Evolutionary conservation across 305 asterid species (phyloP).

Genomic region (Nicotiana rustica): DNA sequence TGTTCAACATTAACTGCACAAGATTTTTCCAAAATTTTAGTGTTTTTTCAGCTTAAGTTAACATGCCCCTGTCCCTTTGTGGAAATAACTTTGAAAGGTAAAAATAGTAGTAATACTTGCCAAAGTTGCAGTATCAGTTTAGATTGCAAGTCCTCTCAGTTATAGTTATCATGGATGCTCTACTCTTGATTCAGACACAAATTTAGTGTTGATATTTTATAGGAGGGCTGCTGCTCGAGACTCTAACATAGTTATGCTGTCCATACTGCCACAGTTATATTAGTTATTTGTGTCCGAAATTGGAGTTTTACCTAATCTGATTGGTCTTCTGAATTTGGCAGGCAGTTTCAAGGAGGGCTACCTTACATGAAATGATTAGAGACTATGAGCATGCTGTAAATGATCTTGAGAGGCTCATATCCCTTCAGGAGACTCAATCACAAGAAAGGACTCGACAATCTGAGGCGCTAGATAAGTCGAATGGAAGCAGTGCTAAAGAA

Average conservation of each 20-base stretch:
- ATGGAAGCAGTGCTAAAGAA: slow-evolving; percentile 66
- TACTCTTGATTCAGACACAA: not conserved
- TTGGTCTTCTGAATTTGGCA: slow-evolving; percentile 38
- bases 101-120: not conserved
- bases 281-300: slow-evolving; percentile 1
- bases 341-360: slow-evolving; percentile 95
- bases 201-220: not conserved
- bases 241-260: slow-evolving; percentile 12
- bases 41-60: not conserved
- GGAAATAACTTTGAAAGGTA: not conserved
- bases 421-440: slow-evolving; percentile 69
- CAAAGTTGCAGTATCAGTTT: not conserved
- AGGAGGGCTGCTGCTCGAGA: not conserved
- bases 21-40: too few species aligned
- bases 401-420: slow-evolving; percentile 73
- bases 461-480: slow-evolving; percentile 51
- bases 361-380: slow-evolving; percentile 86
- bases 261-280: not conserved
- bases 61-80: not conserved
- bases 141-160: not conserved
- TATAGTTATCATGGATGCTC: not conserved
- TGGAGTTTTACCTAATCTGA: slow-evolving; percentile 27
- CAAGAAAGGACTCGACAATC: slow-evolving; percentile 52
- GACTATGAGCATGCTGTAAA: slow-evolving; percentile 78
- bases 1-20: not conserved